A percentile compares a stretch with the other conserved stretches of the same genome.
Evolutionary conservation across 1,139 yeast genomes (phyloP).

Genomic region (Blastobotrys proliferans): DNA sequence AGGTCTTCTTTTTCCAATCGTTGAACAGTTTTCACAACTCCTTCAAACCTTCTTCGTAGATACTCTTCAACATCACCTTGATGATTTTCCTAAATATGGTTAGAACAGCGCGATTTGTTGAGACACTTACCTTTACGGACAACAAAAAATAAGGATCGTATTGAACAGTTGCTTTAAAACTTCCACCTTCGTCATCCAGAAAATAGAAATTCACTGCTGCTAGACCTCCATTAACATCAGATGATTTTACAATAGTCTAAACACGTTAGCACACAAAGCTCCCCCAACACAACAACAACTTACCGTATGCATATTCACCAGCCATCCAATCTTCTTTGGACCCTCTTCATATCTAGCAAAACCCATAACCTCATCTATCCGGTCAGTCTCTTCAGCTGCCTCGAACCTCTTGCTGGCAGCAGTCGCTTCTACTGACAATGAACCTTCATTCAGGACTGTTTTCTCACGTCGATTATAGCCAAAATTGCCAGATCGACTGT

Average conservation of each 20-base stretch:
- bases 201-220: conserved; percentile 95
- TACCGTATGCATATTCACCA: conserved; percentile 63
- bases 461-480: too few species aligned
- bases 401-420: conserved; percentile 26
- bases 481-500: too few species aligned
- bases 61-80: conserved; percentile 88
- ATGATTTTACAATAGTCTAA: conserved; percentile 52
- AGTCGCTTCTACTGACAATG: conserved; percentile 32
- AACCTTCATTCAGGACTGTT: conserved; percentile 16
- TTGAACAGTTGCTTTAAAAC: conserved; percentile 78
- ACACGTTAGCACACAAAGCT: conserved; percentile 1
- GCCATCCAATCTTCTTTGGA: conserved; percentile 77
- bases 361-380: conserved; percentile 73
- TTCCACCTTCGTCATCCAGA: conserved; percentile 96
- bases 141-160: conserved; percentile 87
- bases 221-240: conserved; percentile 55
- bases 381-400: conserved; percentile 25
- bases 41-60: conserved; percentile 63
- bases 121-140: conserved; percentile 46
- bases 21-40: conserved; percentile 51
- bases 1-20: conserved; percentile 73
- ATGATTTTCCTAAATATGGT: conserved; percentile 17
- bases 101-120: not conserved
- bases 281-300: conserved; percentile 12
- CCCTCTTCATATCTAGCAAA: conserved; percentile 74